Evolutionary conservation across 495 filamentous ascomycete species (phyloP), one percentile per base, ranked within the genome.

Genomic region (Penicillium tannophilum): DNA sequence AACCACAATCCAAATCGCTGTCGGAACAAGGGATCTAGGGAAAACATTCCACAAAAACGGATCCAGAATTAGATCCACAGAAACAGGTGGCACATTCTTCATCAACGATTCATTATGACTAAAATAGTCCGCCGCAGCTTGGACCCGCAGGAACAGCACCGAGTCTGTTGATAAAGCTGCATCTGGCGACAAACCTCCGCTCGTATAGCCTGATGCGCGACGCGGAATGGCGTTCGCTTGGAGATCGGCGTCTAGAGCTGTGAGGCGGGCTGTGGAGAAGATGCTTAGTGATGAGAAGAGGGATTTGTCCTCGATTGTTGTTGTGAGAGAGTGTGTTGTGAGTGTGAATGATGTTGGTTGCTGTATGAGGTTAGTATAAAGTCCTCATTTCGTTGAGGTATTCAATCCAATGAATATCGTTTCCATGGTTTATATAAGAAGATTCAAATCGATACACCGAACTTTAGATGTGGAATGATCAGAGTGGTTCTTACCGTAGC

Each of bases 21-120:
- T 93, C 41, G 85, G 85, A 16, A 90, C 64, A 19, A 94, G 72
- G 19, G 88, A 90, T 50, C 79, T 76, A 10, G 90, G 90, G 58
- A 93, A 78, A 7, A 89, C 63, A 72, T 91, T 90, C 61, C 84
- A 73, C 39, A 92, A 45, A 60, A 85, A 97, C 20, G 92, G 91
- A 75, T 98, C 94, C 24, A 98, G 84, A 69, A 97, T 84, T 52
- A 98, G 81, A 71, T 98, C 93, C 19, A 88, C 90, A 54, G 80
- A 72, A 20, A 97, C 91, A 1, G 85, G 80, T 3, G 90, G 89
- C 11, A 91, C 88, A 61, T 84, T 63, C 49, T 76, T 68, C 93
- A 98, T 97, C 62, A 97, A 78, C 2, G 82, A 81, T 46, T 76
- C 66, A 60, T 97, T 83, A 35, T 80, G 72, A 17, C 89, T 88